Evolutionary conservation across 768 basidiomycete genomes (phyloP).

Genomic region (Agaricus subrufescens): DNA sequence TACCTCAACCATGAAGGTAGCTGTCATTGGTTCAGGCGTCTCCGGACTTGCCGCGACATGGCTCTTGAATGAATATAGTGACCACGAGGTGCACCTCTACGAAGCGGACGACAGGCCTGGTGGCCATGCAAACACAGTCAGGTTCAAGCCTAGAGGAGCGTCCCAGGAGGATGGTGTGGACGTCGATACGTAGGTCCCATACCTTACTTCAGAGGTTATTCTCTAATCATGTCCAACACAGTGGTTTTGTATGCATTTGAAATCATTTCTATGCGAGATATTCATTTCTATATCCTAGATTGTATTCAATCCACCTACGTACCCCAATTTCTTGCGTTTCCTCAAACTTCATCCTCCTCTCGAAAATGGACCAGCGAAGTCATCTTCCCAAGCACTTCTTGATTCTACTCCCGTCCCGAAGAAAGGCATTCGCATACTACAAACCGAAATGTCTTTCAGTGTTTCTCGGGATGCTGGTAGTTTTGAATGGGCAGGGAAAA

Average conservation of each 20-base stretch:
- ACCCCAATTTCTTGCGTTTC: conserved; percentile 77
- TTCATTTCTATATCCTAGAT: conserved; percentile 37
- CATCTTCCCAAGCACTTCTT: background rate
- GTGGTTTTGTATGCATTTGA: conserved; percentile 48
- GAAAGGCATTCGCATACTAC: conserved; percentile 38
- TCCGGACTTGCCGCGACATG: conserved; percentile 76
- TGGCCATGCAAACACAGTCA: conserved; percentile 75
- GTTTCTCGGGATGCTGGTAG: conserved; percentile 64
- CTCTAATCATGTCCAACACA: conserved; percentile 17
- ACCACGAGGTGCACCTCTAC: conserved; percentile 72
- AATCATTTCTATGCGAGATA: background rate
- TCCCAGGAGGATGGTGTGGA: conserved; percentile 32
- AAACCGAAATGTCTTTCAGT: conserved; percentile 76
- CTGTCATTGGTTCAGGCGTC: conserved; percentile 75
- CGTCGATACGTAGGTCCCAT: conserved; percentile 62
- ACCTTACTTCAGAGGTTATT: background rate
- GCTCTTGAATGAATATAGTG: conserved; percentile 70
- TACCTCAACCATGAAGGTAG: conserved; percentile 45
- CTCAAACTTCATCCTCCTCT: conserved; percentile 34
- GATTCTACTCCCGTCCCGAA: conserved; percentile 15
- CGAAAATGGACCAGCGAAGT: background rate
- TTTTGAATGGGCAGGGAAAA: conserved; percentile 78
- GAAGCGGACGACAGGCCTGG: conserved; percentile 65
- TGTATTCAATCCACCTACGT: conserved; percentile 71
- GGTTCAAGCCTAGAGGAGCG: conserved; percentile 37